Evolutionary conservation across 345 rosid genomes (phyloP).

Genomic region (Hypericum perforatum): DNA sequence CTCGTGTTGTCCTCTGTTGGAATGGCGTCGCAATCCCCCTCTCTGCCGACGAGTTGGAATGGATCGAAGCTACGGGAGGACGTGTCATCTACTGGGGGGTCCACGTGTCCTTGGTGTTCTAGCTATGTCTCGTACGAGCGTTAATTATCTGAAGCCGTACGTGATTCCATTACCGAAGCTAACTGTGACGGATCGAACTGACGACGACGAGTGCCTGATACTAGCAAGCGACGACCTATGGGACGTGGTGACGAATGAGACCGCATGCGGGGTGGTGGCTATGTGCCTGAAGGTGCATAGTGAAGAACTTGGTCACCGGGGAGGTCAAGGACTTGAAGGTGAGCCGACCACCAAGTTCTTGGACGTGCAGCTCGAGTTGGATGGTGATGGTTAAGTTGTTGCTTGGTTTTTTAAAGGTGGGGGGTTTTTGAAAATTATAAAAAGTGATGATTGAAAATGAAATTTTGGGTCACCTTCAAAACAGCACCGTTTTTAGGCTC

Average conservation of each 20-base stretch:
- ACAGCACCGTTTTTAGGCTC: too few relatives aligned
- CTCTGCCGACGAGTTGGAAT: conserved; percentile 53
- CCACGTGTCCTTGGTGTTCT: conserved; percentile 74
- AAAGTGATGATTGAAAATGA: too few relatives aligned
- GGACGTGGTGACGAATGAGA: too few relatives aligned
- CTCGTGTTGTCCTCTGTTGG: conserved; percentile 79
- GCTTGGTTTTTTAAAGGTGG: too few relatives aligned
- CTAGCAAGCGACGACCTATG: conserved; percentile 77
- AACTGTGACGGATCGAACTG: conserved; percentile 45
- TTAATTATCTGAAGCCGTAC: conserved; percentile 77
- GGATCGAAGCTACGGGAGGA: conserved; percentile 71
- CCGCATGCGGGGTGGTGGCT: conserved; percentile 57
- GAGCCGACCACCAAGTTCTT: too few relatives aligned
- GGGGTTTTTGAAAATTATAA: too few relatives aligned
- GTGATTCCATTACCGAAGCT: conserved; percentile 84
- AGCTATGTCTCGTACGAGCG: conserved; percentile 81
- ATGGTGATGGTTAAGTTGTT: too few relatives aligned
- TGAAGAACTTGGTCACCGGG: too few relatives aligned
- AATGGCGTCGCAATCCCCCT: conserved; percentile 66
- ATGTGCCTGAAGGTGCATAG: conserved; percentile 45
- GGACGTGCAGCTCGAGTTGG: too few relatives aligned
- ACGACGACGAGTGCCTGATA: conserved; percentile 68
- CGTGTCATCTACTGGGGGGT: conserved; percentile 84
- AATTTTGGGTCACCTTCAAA: too few relatives aligned
- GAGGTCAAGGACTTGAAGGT: too few relatives aligned